phyloP scores from a whole-genome alignment of 2,329 filamentous ascomycete species.

The Cladosporium halotolerans region DNA sequence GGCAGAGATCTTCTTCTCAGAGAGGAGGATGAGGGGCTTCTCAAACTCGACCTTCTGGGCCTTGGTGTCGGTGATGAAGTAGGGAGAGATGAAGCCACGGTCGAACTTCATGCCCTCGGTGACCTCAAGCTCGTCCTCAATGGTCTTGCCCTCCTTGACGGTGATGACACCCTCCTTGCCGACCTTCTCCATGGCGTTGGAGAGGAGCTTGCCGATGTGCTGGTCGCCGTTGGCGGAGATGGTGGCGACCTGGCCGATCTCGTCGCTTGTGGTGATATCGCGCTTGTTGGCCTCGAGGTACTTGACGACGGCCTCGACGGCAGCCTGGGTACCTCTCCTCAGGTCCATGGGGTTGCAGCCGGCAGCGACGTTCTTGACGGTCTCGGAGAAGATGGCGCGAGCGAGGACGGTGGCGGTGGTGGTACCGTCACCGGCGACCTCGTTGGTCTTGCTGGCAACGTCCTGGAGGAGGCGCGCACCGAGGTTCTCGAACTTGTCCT shows the following conservation, averaged over 20 bases:
- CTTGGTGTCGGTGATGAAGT: conserved; percentile 99
- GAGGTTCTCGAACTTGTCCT: conserved; percentile 99
- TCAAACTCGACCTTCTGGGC: conserved; percentile 98
- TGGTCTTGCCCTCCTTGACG: conserved; percentile 99
- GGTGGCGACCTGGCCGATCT: conserved; percentile 96
- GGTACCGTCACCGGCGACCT: conserved; percentile 96
- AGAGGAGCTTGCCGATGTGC: conserved; percentile 91
- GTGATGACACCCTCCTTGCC: conserved; percentile 99
- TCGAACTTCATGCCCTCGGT: conserved; percentile 99
- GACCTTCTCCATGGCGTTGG: conserved; percentile 99
- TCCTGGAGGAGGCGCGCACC: conserved; percentile 94
- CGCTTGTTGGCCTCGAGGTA: conserved; percentile 94
- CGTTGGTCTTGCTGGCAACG: conserved; percentile 98
- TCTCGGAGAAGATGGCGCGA: conserved; percentile 98
- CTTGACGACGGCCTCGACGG: conserved; percentile 88
- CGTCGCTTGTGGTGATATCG: conserved; percentile 93
- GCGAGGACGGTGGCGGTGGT: conserved; percentile 96
- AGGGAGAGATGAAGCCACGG: conserved; percentile 95
- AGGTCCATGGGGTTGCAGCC: conserved; percentile 99
- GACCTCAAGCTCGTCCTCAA: conserved; percentile 94
- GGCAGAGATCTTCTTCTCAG: conserved; percentile 99
- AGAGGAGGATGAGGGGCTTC: conserved; percentile 96
- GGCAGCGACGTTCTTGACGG: conserved; percentile 98
- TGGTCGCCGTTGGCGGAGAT: conserved; percentile 96
- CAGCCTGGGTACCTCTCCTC: conserved; percentile 91